Evolutionary conservation across 2,329 filamentous ascomycete species (phyloP).

Genomic region (Thelonectria rubi): DNA sequence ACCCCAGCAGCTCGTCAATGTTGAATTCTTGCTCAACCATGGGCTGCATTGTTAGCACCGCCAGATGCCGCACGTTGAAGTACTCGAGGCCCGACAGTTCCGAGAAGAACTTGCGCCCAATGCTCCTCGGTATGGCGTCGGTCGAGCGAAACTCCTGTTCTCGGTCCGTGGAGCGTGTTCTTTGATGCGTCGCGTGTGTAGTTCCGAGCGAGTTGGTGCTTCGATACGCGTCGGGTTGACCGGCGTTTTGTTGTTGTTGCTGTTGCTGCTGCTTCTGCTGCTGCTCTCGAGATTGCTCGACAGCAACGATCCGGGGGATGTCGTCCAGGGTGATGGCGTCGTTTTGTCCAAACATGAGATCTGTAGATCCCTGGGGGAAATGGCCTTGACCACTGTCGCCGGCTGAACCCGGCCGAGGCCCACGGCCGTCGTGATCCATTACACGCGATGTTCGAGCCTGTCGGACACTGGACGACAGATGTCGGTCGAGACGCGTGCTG

Average conservation of each 20-base stretch:
- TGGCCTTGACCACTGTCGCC: slow-evolving; percentile 62
- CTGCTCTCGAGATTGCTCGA: slow-evolving; percentile 93
- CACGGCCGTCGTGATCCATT: slow-evolving; percentile 71
- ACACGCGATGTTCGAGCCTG: slow-evolving; percentile 91
- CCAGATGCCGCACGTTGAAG: slow-evolving; percentile 95
- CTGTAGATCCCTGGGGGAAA: slow-evolving; percentile 65
- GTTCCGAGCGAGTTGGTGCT: slow-evolving; percentile 52
- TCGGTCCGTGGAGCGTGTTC: slow-evolving; percentile 64
- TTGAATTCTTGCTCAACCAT: slow-evolving; percentile 89
- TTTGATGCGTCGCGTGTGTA: slow-evolving; percentile 64
- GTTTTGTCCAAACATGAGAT: slow-evolving; percentile 87
- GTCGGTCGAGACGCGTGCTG: slow-evolving; percentile 93
- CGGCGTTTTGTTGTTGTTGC: slow-evolving; percentile 66
- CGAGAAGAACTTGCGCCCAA: slow-evolving; percentile 87
- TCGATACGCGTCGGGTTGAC: slow-evolving; percentile 22
- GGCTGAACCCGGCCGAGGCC: slow-evolving; percentile 78
- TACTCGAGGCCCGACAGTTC: slow-evolving; percentile 95
- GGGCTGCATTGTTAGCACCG: slow-evolving; percentile 93
- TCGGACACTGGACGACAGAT: slow-evolving; percentile 90
- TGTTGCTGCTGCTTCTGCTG: slow-evolving; percentile 1
- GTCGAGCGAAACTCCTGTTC: slow-evolving; percentile 60
- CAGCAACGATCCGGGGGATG: slow-evolving; percentile 93
- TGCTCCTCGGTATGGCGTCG: slow-evolving; percentile 63
- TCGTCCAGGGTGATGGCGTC: slow-evolving; percentile 95
- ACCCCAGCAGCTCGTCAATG: slow-evolving; percentile 88